Conservation (phyloP, 2,329 filamentous ascomycete species). For the Penicillium sp. region DNA sequence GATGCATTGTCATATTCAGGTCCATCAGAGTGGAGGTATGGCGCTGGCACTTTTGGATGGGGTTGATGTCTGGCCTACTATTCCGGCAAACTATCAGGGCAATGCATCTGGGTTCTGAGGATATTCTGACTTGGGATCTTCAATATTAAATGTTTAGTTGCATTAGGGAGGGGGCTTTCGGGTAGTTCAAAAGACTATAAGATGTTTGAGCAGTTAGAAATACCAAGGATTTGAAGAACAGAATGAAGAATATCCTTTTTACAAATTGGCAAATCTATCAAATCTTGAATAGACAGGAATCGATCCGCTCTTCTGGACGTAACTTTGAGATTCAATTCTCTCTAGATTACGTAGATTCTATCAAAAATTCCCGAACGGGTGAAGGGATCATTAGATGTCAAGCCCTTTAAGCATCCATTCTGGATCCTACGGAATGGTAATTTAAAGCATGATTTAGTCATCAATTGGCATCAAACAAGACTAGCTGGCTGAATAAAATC, state of each 20-base stretch:
- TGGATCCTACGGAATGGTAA: no score
- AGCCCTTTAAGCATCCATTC: no score
- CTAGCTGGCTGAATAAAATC: constrained; percentile 11
- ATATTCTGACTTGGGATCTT: neutral
- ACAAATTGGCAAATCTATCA: no score
- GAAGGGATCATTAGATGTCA: no score
- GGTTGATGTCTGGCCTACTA: constrained; percentile 44
- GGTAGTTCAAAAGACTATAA: neutral
- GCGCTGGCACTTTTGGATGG: constrained; percentile 50
- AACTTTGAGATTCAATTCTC: no score
- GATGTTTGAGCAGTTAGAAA: neutral
- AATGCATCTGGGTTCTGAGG: constrained; percentile 15
- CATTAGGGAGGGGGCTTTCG: no score
- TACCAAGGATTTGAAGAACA: no score
- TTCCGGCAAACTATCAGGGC: constrained; percentile 14
- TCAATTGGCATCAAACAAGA: constrained; percentile 7
- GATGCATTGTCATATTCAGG: constrained; percentile 54
- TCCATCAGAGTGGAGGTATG: constrained; percentile 52
- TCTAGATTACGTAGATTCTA: no score
- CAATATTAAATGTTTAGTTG: neutral
- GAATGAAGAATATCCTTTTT: no score
- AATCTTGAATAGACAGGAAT: no score
- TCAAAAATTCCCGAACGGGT: no score
- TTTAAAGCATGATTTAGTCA: neutral
- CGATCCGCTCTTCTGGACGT: no score